phyloP scores from a whole-genome alignment of 495 filamentous ascomycete species.

The Tuber umbilicatum region DNA sequence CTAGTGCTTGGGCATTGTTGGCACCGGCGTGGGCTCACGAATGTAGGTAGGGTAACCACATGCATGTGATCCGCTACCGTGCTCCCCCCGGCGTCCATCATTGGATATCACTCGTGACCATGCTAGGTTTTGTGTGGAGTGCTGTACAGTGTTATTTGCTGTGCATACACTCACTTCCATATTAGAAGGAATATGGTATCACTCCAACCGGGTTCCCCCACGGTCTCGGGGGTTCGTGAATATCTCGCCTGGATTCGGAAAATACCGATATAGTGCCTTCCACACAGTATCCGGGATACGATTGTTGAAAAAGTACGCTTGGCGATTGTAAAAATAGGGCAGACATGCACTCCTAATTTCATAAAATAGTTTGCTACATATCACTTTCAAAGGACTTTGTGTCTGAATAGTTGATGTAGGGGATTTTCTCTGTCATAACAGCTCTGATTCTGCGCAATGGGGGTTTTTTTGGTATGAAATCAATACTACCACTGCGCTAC shows the following conservation, averaged over 20 bases:
- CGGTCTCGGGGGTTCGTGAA: background rate
- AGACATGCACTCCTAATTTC: background rate
- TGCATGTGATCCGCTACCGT: too few species aligned
- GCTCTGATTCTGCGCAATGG: background rate
- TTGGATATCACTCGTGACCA: background rate
- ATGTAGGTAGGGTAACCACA: too few species aligned
- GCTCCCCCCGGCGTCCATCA: background rate
- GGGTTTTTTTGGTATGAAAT: background rate
- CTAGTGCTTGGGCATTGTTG: too few species aligned
- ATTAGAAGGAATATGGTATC: background rate
- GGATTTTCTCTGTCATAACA: background rate
- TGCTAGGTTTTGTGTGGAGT: background rate
- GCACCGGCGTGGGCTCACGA: too few species aligned
- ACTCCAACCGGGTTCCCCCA: background rate
- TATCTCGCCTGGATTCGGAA: background rate
- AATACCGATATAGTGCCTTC: background rate
- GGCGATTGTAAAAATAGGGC: background rate
- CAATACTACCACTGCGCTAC: background rate
- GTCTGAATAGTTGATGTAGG: background rate
- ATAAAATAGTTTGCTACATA: background rate
- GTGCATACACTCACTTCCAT: background rate
- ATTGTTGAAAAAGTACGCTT: background rate
- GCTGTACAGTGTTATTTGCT: background rate
- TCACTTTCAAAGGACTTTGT: background rate
- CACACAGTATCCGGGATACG: background rate